Base-by-base conservation (phyloP, 2,329 filamentous ascomycete genomes). In the Ceratocystis lukuohia region DNA sequence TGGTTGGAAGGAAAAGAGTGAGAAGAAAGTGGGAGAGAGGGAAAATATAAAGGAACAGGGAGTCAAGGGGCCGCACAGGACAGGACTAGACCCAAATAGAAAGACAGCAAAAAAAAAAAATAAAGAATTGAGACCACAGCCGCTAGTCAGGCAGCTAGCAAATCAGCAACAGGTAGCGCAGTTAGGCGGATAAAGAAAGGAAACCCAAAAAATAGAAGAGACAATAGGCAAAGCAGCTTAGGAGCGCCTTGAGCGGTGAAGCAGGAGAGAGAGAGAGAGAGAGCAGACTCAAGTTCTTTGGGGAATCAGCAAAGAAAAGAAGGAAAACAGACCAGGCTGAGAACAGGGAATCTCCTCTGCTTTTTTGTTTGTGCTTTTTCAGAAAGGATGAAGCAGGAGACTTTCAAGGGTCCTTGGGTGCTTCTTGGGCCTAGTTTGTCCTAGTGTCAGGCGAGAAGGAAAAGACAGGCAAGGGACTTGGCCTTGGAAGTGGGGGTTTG, bases 61-160 rank as follows among this genome's bases (percentile, higher is more conserved):
- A 30, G 12, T 30, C 53, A 33, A 37, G 56, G 56, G 28, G 30
- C 30, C 28, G 56, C n/a, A 59, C 48, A 53, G 22, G 48, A 59
- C 48, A 53, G 22, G 48, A 53, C 48, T 53, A 53, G 22, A 28
- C 48, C 48, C 48, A 53, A 53, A 25, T 15, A 6, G 64, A 67
- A 45, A 62, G 62, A 66, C 41, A 68, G 48, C 22, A 53, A 62
- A 67, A 46, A 64, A 64, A 67, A 67, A 46, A 65, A 65, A 56
- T 41, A 62, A 68, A 62, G 30, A 64, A 37, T 53, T 53, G 22
- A 50, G 56, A 59, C 56, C 20, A 59, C 56, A 20, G 22, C 56
- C 30, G 20, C 56, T 59, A 59, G 56, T 30, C 30, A 20, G 17
- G 28, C 33, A 33, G 17, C 56, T 20, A 64, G 37, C 41, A 30